Evolutionary conservation across 768 basidiomycete genomes (phyloP).

Genomic region (Crepidotus variabilis): DNA sequence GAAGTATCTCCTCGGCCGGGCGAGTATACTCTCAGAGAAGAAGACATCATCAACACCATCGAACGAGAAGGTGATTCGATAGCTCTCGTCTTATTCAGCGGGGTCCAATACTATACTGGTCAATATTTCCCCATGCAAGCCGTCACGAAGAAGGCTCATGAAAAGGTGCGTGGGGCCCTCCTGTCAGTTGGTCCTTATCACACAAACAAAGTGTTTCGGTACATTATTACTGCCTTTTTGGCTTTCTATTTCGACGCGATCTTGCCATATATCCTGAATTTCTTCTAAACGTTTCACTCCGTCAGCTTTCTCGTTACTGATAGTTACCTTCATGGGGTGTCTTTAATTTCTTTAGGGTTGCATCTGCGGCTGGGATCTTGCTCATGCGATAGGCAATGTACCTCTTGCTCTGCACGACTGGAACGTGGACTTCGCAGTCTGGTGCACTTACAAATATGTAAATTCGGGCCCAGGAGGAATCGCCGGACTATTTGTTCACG

Average conservation of each 20-base stretch:
- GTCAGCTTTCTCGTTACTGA: constrained; percentile 4
- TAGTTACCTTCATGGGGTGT: constrained; percentile 5
- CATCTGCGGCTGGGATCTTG: constrained; percentile 94
- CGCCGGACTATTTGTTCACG: constrained; percentile 88
- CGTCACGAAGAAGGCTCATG: constrained; percentile 82
- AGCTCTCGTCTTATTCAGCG: constrained; percentile 88
- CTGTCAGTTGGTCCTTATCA: not conserved
- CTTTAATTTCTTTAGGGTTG: constrained; percentile 60
- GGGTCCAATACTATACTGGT: constrained; percentile 97
- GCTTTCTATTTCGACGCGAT: not conserved
- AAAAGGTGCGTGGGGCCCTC: constrained; percentile 47
- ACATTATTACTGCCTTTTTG: not conserved
- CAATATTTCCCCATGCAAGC: constrained; percentile 87
- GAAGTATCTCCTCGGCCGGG: constrained; percentile 77
- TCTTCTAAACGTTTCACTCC: not conserved
- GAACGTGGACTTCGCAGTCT: constrained; percentile 95
- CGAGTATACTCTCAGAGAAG: constrained; percentile 81
- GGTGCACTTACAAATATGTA: constrained; percentile 98
- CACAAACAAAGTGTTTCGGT: not conserved
- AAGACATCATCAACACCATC: constrained; percentile 81
- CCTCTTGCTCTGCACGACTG: constrained; percentile 87
- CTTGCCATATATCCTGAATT: not conserved
- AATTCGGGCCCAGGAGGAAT: constrained; percentile 98
- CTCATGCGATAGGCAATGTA: constrained; percentile 94
- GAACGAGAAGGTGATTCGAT: constrained; percentile 70